Evolutionary conservation across 2,329 filamentous ascomycete species (phyloP).

Genomic region (Hortaea werneckii): DNA sequence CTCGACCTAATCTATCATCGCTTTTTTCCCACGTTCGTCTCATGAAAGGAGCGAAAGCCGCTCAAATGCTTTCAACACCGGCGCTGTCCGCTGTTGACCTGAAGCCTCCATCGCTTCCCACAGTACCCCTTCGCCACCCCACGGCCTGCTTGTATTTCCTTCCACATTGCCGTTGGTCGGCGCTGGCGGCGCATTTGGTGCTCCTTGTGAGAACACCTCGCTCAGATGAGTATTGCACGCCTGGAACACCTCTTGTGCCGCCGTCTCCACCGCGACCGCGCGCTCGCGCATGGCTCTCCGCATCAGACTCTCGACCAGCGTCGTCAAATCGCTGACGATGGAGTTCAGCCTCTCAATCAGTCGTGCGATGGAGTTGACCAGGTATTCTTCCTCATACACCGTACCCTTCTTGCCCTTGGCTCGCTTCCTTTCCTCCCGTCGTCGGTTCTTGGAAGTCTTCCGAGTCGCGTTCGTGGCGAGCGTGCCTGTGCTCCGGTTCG

Average conservation of each 20-base stretch:
- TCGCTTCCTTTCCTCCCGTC: slow-evolving; percentile 87
- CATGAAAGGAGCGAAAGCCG: slow-evolving; percentile 5
- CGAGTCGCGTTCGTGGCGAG: slow-evolving; percentile 63
- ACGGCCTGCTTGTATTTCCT: slow-evolving; percentile 22
- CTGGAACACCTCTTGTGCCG: slow-evolving; percentile 63
- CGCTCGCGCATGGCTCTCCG: slow-evolving; percentile 80
- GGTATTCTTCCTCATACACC: slow-evolving; percentile 95
- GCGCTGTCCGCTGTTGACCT: slow-evolving; percentile 32
- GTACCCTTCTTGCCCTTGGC: slow-evolving; percentile 92
- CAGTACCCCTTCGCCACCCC: slow-evolving; percentile 36
- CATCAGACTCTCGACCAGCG: slow-evolving; percentile 66
- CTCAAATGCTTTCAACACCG: slow-evolving; percentile 44
- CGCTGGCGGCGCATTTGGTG: neutral
- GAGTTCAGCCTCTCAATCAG: slow-evolving; percentile 73
- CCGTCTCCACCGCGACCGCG: slow-evolving; percentile 63
- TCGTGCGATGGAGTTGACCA: slow-evolving; percentile 75
- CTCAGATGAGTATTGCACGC: slow-evolving; percentile 55
- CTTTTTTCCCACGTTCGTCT: too few relatives aligned
- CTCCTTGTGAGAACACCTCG: slow-evolving; percentile 74
- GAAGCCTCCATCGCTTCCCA: slow-evolving; percentile 35
- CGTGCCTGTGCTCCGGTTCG: slow-evolving; percentile 60
- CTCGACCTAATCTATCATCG: too few relatives aligned
- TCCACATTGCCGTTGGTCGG: too few relatives aligned
- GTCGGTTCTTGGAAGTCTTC: slow-evolving; percentile 77
- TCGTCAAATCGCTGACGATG: slow-evolving; percentile 59